A percentile compares a stretch with the other conserved stretches of the same genome.
phyloP scores from a whole-genome alignment of 495 filamentous ascomycete genomes.

The Aspergillus indologenus region DNA sequence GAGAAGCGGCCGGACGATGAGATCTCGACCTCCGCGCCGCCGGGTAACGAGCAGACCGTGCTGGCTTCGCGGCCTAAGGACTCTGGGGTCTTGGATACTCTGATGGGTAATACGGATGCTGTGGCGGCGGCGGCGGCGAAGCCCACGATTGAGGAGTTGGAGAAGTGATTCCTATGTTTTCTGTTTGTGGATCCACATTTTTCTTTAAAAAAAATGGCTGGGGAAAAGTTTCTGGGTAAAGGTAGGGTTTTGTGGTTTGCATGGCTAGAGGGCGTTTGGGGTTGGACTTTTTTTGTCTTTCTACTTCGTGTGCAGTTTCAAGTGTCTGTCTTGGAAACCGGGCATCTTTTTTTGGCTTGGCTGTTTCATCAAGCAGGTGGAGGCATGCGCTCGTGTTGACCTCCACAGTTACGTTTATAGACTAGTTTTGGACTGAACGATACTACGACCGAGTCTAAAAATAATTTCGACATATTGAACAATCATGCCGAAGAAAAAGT shows the following conservation, averaged over 20 bases:
- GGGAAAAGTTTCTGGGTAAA: background rate
- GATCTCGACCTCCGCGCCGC: constrained; percentile 16
- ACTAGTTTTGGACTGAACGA: background rate
- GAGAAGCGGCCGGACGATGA: constrained; percentile 36
- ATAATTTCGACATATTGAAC: constrained; percentile 4
- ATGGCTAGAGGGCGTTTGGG: constrained; percentile 1
- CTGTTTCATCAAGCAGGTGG: background rate
- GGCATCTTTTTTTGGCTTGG: no score
- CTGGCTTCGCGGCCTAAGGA: constrained; percentile 15
- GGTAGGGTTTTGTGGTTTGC: background rate
- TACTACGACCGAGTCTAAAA: background rate
- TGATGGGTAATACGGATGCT: constrained; percentile 39
- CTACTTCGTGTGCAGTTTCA: no score
- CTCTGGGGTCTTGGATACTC: constrained; percentile 36
- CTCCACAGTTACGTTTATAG: background rate
- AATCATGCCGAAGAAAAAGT: constrained; percentile 8
- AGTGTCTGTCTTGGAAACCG: no score
- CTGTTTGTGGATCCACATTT: background rate
- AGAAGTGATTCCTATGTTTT: background rate
- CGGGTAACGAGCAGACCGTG: constrained; percentile 3
- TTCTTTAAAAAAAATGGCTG: no score
- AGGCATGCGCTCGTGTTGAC: background rate
- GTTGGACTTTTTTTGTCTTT: background rate
- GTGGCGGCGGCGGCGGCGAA: constrained; percentile 30
- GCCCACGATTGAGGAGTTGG: constrained; percentile 41